Conservation (phyloP, 208 protist genomes). For the Acanthamoeba royreba region DNA sequence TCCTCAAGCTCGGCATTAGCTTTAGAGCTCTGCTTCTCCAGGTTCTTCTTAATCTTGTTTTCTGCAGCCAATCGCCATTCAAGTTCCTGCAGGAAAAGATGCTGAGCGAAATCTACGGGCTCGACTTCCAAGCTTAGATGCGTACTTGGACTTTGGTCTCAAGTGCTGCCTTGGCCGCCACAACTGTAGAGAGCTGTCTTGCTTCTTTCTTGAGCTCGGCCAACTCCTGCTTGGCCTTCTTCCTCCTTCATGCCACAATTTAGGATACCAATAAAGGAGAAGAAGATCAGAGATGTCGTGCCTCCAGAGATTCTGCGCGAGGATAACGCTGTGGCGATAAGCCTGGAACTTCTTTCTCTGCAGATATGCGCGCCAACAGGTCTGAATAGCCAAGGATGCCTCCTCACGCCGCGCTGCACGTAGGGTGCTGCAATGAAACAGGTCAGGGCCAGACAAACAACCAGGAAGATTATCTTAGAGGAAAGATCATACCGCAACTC, state of each 20-base stretch:
- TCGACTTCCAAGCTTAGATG: too few relatives aligned
- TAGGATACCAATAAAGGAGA: too few relatives aligned
- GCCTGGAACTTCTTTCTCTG: neutral
- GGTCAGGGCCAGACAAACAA: neutral
- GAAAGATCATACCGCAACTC: neutral
- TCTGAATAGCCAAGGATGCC: neutral
- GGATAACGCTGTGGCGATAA: neutral
- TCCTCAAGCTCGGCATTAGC: neutral
- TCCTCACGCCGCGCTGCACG: neutral
- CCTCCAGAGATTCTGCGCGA: neutral
- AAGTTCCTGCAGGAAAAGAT: neutral
- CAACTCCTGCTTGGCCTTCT: neutral
- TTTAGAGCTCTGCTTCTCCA: neutral
- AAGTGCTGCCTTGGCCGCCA: neutral
- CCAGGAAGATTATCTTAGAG: too few relatives aligned
- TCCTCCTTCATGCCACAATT: neutral
- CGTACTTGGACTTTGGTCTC: neutral
- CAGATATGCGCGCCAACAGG: neutral
- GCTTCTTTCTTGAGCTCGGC: neutral
- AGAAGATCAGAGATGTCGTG: neutral
- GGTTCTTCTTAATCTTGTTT: neutral
- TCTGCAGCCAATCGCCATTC: neutral
- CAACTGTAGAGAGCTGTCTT: neutral
- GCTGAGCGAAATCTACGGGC: neutral
- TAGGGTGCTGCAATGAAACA: too few relatives aligned